Conservation (phyloP, 108 stramenopile genomes). For the Craspedostauros australis region DNA sequence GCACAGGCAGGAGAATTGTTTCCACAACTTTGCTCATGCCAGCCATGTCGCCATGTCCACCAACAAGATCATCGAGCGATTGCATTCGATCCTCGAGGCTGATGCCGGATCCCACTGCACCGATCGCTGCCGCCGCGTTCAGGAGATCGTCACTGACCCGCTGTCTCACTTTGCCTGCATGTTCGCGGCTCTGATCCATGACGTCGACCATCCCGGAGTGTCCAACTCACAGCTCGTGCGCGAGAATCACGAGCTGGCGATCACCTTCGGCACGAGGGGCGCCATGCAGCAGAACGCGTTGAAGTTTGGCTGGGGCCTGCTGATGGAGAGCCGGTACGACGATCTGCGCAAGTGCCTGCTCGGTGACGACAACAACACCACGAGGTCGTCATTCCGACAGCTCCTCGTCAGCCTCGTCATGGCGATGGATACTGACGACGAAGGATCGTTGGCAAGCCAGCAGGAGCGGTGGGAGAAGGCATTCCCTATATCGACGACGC, state of each 20-base stretch:
- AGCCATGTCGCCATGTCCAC: constrained; percentile 44
- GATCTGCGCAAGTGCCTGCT: constrained; percentile 11
- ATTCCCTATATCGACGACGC: too few species aligned
- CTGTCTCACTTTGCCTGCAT: constrained; percentile 41
- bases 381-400: neutral
- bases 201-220: constrained; percentile 48
- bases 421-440: neutral
- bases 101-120: too few species aligned
- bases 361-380: neutral
- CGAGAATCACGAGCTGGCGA: constrained; percentile 25
- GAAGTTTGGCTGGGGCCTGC: neutral
- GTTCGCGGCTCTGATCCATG: constrained; percentile 60
- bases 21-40: constrained; percentile 56
- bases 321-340: constrained; percentile 6
- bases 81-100: too few species aligned
- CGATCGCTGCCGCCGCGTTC: too few species aligned
- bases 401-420: neutral
- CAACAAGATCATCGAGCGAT: constrained; percentile 26
- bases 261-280: constrained; percentile 17
- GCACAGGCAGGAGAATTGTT: constrained; percentile 42
- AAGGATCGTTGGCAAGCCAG: neutral
- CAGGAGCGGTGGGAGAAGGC: constrained; percentile 1
- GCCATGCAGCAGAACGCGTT: constrained; percentile 24
- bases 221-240: constrained; percentile 28
- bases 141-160: constrained; percentile 52